These are phyloP conservation scores for Talaromyces sp. DNA, from an alignment of 2,329 filamentous ascomycete genomes.

Conservation along the genomic window DNA sequence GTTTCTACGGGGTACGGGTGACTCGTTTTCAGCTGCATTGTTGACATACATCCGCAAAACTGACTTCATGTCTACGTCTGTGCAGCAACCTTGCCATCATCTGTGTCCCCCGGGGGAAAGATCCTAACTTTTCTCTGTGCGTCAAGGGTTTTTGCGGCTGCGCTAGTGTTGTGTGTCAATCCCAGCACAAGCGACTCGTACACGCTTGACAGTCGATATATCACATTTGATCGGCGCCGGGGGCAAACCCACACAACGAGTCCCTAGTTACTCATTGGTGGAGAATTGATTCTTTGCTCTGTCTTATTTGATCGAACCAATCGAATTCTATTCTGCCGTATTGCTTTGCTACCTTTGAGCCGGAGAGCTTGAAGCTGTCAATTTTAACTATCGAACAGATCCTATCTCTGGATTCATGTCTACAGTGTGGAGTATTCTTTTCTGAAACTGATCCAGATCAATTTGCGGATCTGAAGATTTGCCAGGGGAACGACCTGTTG, in stretches of 20 bases:
- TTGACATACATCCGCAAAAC: neutral
- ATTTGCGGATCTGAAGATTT: neutral
- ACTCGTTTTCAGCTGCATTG: neutral
- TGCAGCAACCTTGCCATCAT: neutral
- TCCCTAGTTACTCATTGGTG: constrained; percentile 12
- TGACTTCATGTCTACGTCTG: neutral
- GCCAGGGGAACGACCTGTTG: neutral
- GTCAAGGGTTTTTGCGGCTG: constrained; percentile 1
- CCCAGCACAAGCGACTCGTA: constrained; percentile 6
- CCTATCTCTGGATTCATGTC: no score
- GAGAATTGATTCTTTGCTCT: neutral
- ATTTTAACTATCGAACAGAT: neutral
- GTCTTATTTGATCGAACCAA: constrained; percentile 7
- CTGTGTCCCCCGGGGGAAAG: neutral
- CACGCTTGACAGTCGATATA: constrained; percentile 21
- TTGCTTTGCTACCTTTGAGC: no score
- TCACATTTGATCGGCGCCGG: constrained; percentile 20
- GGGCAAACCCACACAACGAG: neutral
- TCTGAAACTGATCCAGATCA: constrained; percentile 9
- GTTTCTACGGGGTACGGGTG: constrained; percentile 2
- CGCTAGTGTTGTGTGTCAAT: neutral
- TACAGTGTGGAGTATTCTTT: no score
- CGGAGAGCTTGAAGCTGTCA: neutral
- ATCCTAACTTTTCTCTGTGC: constrained; percentile 12
- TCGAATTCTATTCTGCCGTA: constrained; percentile 2